phyloP scores from a whole-genome alignment of 1,139 yeast genomes.

The Magnusiomyces tetraspermus region DNA sequence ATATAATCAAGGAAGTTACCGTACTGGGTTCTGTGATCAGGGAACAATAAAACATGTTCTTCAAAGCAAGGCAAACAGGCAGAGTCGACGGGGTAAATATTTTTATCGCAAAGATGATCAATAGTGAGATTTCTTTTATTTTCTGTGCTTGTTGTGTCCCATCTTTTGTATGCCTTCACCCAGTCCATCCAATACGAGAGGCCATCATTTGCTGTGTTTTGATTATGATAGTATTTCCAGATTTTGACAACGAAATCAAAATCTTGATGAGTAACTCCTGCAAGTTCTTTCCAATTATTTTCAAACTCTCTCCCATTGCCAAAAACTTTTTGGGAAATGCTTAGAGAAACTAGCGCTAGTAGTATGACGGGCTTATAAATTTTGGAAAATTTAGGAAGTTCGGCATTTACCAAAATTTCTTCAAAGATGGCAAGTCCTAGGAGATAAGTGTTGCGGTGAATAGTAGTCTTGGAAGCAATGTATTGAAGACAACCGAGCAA shows the following conservation, averaged over 20 bases:
- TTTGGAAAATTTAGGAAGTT: not conserved
- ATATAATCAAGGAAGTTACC: not conserved
- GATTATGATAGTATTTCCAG: not conserved
- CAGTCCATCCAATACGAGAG: not conserved
- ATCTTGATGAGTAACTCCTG: not conserved
- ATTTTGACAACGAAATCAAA: not conserved
- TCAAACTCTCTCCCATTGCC: not conserved
- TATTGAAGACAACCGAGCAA: not conserved
- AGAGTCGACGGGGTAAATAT: not conserved
- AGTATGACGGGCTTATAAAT: not conserved
- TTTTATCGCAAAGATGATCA: not conserved
- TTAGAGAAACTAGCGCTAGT: not conserved
- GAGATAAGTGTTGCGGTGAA: not conserved
- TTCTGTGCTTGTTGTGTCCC: not conserved
- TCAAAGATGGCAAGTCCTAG: not conserved
- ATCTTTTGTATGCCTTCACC: not conserved
- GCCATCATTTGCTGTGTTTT: not conserved
- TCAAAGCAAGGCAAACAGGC: not conserved
- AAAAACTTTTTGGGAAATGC: not conserved
- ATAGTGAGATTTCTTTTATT: not conserved
- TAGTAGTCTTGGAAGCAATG: not conserved
- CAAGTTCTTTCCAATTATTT: not conserved
- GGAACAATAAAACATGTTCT: not conserved
- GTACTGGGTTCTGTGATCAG: not conserved
- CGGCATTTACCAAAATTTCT: not conserved